A percentile compares a stretch with the other conserved stretches of the same genome.
These are phyloP conservation scores for Lodderomyces elongisporus DNA, from an alignment of 1,139 yeast genomes.

Conservation along the genomic window DNA sequence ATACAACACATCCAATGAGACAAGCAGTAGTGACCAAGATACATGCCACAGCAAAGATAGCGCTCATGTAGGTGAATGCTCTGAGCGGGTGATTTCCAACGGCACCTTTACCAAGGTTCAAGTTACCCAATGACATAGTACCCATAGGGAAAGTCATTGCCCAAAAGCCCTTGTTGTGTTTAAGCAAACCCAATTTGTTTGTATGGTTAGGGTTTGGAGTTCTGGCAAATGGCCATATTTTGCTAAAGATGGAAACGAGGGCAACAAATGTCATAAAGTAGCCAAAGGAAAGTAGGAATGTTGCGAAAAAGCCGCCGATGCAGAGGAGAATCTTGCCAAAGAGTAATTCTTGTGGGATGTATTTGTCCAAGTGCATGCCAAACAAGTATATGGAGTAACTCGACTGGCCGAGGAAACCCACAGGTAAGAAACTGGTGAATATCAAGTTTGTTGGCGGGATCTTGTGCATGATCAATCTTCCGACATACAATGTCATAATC, in stretches of 20 bases:
- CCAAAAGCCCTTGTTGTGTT: conserved; percentile 58
- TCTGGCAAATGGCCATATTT: conserved; percentile 28
- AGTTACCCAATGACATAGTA: conserved; percentile 64
- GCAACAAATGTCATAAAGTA: conserved; percentile 60
- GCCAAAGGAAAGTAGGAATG: conserved; percentile 57
- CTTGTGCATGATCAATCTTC: conserved; percentile 54
- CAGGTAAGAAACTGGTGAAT: conserved; percentile 27
- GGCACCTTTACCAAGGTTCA: conserved; percentile 42
- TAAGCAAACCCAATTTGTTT: conserved; percentile 12
- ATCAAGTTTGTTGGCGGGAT: conserved; percentile 45
- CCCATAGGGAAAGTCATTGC: conserved; percentile 89
- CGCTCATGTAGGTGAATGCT: conserved; percentile 57
- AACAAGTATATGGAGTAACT: conserved; percentile 60
- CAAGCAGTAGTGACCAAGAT: conserved; percentile 28
- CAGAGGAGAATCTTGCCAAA: conserved; percentile 17
- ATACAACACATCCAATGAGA: conserved; percentile 22
- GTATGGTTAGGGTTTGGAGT: conserved; percentile 11
- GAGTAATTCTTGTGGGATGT: conserved; percentile 15
- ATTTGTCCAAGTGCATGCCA: conserved; percentile 35
- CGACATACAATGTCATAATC: conserved; percentile 51
- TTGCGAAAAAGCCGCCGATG: conserved; percentile 27
- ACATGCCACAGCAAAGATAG: conserved; percentile 50
- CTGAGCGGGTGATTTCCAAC: conserved; percentile 30
- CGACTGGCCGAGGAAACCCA: conserved; percentile 67
- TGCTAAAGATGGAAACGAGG: conserved; percentile 36